Evolutionary conservation across 2,329 filamentous ascomycete genomes (phyloP), one percentile per base, ranked within the genome.

Genomic region (Paramyrothecium sp.): DNA sequence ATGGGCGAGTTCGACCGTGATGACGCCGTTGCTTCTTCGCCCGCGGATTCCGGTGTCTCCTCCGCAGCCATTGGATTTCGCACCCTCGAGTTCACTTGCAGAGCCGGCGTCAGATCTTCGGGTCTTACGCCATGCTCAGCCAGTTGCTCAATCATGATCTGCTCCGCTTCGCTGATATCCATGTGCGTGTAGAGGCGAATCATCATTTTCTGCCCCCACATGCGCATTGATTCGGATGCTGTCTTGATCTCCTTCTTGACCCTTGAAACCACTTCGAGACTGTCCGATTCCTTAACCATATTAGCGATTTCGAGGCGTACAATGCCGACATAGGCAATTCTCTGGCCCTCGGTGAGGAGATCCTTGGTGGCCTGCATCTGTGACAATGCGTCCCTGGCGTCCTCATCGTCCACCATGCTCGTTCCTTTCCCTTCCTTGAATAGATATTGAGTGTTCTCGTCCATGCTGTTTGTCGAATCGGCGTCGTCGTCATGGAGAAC

Each of bases 151-250:
- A 99, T 97, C 95, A 99, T 99, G 72, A 99, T 81, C 78, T 99
- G 95, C 74, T 99, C 95, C 16, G 85, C 88, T 21, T 89, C 80
- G 68, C 88, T 92, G 67, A 99, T 96, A 59, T 99, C 95, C 95
- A 99, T 99, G 74, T 99, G 95, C 13, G 86, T 80, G 72, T 98
- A 99, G 13, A 99, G 73, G 22, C 94, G 87, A 59, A 97, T 87
- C 93, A 99, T 99, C 83, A 97, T 96, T 77, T 96, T 96, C 72
- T 99, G 95, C 56, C 90, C 88, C 94, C 94, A 99, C 90, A 97
- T 97, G 73, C 89, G 89, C 77, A 91, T 89, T 38, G 88, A 85
- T 72, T 97, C 95, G 12, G 87, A 78, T 1, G 90, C 85, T 59
- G 89, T 77, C 30, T 84, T 81, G 12, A 92, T 71, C 48, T 87